Conservation (phyloP, 164 flowering plant genomes). For the Stephania yunnanensis region DNA sequence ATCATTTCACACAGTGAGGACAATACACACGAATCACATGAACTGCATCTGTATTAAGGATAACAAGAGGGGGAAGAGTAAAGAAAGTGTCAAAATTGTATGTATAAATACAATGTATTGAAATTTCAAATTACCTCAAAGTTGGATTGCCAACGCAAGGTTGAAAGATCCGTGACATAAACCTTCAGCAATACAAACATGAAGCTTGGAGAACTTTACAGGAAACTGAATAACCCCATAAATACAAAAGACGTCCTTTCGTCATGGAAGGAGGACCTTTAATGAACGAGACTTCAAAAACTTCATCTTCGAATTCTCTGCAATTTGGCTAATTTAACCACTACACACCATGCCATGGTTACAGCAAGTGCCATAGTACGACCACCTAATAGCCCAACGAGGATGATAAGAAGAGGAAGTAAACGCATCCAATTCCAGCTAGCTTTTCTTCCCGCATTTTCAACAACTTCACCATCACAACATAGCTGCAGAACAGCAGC, state of each 20-base stretch:
- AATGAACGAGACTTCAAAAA: not conserved
- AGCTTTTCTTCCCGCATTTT: conserved; percentile 3
- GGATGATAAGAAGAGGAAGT: conserved; percentile 30
- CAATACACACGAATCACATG: not conserved
- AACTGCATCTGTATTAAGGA: not conserved
- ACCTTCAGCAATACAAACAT: conserved; percentile 5
- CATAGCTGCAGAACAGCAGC: not conserved
- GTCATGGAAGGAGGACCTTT: not conserved
- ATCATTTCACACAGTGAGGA: too few species aligned
- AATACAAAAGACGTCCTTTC: conserved; percentile 7
- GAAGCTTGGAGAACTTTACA: conserved; percentile 2
- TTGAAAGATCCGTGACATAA: conserved; percentile 11
- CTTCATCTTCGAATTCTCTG: conserved; percentile 4
- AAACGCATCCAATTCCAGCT: conserved; percentile 15
- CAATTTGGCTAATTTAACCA: conserved; percentile 15
- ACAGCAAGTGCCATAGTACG: conserved; percentile 36
- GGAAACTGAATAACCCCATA: not conserved
- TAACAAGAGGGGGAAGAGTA: not conserved
- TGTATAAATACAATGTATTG: not conserved
- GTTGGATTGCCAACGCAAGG: conserved; percentile 19
- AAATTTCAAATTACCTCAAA: conserved; percentile 7
- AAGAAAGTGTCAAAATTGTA: conserved; percentile 4
- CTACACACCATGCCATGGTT: conserved; percentile 28
- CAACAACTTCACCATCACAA: not conserved
- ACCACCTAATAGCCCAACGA: conserved; percentile 48